Evolutionary conservation across 2,329 filamentous ascomycete species (phyloP).

Genomic region (Colletotrichum sp.): DNA sequence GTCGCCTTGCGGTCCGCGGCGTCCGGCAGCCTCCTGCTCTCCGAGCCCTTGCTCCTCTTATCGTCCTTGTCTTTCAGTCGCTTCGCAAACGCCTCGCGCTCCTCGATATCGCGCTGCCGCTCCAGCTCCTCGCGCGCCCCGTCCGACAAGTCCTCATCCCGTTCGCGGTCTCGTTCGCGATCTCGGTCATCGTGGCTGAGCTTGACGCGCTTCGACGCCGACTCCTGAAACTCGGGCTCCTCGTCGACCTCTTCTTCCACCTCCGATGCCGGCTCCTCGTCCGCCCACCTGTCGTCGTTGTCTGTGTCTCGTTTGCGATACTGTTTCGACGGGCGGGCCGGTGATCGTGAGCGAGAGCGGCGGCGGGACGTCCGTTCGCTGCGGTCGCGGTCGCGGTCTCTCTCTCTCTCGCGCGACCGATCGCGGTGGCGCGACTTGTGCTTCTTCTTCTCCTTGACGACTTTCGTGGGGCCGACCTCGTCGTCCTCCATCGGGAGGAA

Average conservation of each 20-base stretch:
- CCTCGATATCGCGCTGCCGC: conserved; percentile 70
- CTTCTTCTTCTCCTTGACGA: conserved; percentile 55
- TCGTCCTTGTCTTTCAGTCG: conserved; percentile 75
- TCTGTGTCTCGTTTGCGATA: conserved; percentile 46
- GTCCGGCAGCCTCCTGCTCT: conserved; percentile 63
- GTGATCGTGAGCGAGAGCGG: conserved; percentile 36
- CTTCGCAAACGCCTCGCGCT: conserved; percentile 81
- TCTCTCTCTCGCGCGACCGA: conserved; percentile 40
- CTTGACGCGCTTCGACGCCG: conserved; percentile 73
- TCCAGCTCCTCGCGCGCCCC: conserved; percentile 62
- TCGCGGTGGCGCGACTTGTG: conserved; percentile 39
- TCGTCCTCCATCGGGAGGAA: conserved; percentile 72
- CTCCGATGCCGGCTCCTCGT: conserved; percentile 66
- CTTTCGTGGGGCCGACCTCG: conserved; percentile 60
- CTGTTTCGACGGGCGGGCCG: conserved; percentile 42
- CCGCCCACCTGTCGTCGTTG: conserved; percentile 78
- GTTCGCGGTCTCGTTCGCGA: conserved; percentile 20
- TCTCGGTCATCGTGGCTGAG: conserved; percentile 58
- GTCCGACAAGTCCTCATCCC: conserved; percentile 59
- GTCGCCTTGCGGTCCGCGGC: conserved; percentile 70
- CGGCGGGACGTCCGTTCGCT: conserved; percentile 27
- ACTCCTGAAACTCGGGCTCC: conserved; percentile 68
- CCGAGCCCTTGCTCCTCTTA: conserved; percentile 66
- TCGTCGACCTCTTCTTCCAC: conserved; percentile 44
- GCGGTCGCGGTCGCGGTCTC: conserved; percentile 27